These are phyloP conservation scores for Chrysoporthe cubensis DNA, from an alignment of 2,329 filamentous ascomycete species.

Conservation along the genomic window DNA sequence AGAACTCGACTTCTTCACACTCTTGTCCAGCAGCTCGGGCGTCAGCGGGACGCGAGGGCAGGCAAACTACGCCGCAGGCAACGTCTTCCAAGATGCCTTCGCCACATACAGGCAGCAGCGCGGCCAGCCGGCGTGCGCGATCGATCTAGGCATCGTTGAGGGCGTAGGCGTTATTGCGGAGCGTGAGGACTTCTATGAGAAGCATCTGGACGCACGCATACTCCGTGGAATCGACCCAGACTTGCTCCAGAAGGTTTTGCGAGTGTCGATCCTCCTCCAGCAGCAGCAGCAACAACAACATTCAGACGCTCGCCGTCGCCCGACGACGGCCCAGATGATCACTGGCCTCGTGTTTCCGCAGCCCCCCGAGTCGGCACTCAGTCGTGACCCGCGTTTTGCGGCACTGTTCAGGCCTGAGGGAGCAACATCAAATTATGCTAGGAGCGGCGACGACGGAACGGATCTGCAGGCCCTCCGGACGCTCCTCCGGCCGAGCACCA, in stretches of 20 bases:
- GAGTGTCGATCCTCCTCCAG: constrained; percentile 32
- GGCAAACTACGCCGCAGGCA: constrained; percentile 47
- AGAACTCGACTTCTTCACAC: constrained; percentile 43
- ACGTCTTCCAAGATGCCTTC: constrained; percentile 46
- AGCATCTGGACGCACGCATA: constrained; percentile 27
- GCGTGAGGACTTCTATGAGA: constrained; percentile 17
- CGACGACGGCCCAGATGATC: constrained; percentile 28
- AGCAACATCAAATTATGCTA: not conserved
- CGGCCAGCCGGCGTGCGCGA: constrained; percentile 40
- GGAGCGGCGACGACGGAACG: constrained; percentile 6
- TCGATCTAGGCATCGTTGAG: constrained; percentile 46
- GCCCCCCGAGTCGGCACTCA: not conserved
- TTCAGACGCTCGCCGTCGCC: constrained; percentile 1
- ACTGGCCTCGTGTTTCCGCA: constrained; percentile 30
- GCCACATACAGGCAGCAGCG: constrained; percentile 39
- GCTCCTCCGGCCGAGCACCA: constrained; percentile 13
- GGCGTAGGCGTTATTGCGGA: constrained; percentile 39
- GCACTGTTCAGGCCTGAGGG: constrained; percentile 17
- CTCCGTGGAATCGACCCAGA: constrained; percentile 31
- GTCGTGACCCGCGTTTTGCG: constrained; percentile 26
- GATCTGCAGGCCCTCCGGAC: not conserved
- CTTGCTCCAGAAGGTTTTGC: constrained; percentile 30
- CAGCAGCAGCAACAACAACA: constrained; percentile 19
- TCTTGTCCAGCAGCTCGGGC: constrained; percentile 41
- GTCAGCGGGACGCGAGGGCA: constrained; percentile 43